Percentiles rank a stretch among this genome's conserved stretches.
phyloP scores from a whole-genome alignment of 768 basidiomycete genomes.

The Lactarius sp. region DNA sequence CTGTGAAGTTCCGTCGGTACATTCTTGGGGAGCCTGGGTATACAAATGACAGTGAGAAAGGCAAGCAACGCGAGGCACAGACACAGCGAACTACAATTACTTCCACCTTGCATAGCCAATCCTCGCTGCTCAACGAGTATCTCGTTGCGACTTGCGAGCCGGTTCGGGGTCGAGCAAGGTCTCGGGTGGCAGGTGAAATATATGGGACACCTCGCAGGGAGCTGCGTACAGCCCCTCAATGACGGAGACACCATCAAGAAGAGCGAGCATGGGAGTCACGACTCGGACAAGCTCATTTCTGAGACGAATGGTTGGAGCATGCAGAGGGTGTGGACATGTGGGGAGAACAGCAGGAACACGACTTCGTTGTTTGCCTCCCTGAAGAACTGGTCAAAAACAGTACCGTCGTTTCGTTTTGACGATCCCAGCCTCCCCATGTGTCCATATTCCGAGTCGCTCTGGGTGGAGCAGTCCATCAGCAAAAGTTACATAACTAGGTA shows the following conservation, averaged over 20 bases:
- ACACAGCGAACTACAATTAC: too few relatives aligned
- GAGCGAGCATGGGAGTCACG: conserved; percentile 74
- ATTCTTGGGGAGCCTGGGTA: not conserved
- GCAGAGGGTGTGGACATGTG: too few relatives aligned
- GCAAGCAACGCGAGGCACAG: not conserved
- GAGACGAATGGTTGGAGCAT: conserved; percentile 71
- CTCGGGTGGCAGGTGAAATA: too few relatives aligned
- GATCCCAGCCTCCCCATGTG: conserved; percentile 54
- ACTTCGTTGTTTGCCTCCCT: conserved; percentile 87
- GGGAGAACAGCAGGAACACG: conserved; percentile 51
- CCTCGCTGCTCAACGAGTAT: conserved; percentile 56
- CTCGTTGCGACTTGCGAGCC: conserved; percentile 39
- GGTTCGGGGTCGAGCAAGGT: too few relatives aligned
- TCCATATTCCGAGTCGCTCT: conserved; percentile 83
- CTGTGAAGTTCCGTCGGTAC: conserved; percentile 45
- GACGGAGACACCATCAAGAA: conserved; percentile 52
- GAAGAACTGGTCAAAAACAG: conserved; percentile 36
- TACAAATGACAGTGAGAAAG: not conserved
- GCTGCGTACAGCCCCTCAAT: conserved; percentile 50
- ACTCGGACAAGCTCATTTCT: too few relatives aligned
- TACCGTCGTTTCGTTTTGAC: conserved; percentile 74
- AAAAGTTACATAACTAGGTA: too few relatives aligned
- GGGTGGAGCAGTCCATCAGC: conserved; percentile 76
- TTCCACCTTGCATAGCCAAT: conserved; percentile 78
- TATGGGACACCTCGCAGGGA: conserved; percentile 65